Percentiles rank a stretch among this genome's conserved stretches.
These are phyloP conservation scores for Lizonia empirigonia DNA, from an alignment of 2,329 filamentous ascomycete species.

Conservation along the genomic window DNA sequence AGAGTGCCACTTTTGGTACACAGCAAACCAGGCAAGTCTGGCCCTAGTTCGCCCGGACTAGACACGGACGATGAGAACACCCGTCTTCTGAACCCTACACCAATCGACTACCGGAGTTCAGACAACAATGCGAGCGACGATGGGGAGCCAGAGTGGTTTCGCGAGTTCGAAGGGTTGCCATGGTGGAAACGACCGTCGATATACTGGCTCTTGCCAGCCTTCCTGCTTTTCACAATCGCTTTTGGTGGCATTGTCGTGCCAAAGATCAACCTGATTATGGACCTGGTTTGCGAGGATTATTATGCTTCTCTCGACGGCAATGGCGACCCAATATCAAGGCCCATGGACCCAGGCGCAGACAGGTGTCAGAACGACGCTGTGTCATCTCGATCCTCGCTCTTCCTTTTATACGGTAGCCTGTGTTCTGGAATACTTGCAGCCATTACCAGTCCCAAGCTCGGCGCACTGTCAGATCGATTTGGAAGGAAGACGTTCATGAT, in stretches of 20 bases:
- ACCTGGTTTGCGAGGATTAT: conserved; percentile 83
- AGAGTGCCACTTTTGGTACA: conserved; percentile 17
- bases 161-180: conserved; percentile 49
- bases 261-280: conserved; percentile 83
- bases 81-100: conserved; percentile 32
- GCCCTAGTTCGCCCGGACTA: conserved; percentile 17
- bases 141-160: conserved; percentile 38
- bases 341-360: conserved; percentile 49
- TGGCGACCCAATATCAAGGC: conserved; percentile 45
- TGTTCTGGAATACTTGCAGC: conserved; percentile 79
- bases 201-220: conserved; percentile 82
- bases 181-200: conserved; percentile 63
- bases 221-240: conserved; percentile 80
- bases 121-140: conserved; percentile 14
- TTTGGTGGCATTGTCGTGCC: conserved; percentile 87
- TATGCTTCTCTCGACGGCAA: conserved; percentile 62
- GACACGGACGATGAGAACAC: conserved; percentile 34
- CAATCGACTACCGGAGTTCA: conserved; percentile 19
- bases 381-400: conserved; percentile 75
- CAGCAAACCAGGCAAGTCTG: conserved; percentile 20
- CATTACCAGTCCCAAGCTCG: conserved; percentile 79
- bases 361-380: conserved; percentile 83
- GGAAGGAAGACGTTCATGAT: conserved; percentile 78
- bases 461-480: conserved; percentile 83
- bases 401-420: conserved; percentile 77